Base-by-base conservation (phyloP, 1,284 basidiomycete genomes). In the Sporisorium iseilematis-ciliati region DNA sequence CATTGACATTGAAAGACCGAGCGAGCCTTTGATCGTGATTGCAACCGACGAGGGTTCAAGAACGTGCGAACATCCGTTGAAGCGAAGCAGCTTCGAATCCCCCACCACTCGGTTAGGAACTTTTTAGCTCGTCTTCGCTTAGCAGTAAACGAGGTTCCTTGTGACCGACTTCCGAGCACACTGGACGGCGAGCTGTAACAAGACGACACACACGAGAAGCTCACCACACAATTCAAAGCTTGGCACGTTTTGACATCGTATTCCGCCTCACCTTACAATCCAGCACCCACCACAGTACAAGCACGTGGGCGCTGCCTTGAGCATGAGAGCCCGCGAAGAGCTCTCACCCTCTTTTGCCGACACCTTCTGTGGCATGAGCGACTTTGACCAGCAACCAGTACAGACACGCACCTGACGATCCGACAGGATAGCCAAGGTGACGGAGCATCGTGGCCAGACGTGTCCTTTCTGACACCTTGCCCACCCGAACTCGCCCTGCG, bases 391-490 rank as follows among this genome's bases (percentile, higher is more conserved):
- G 18, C 74, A 76, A 0, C 43, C 64, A 1, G 48, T 59, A 57
- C 74, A 76, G 7, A 61, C 63, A 10, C 69, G 61, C n/a, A 65
- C 65, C n/a, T 60, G 20, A 21, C 56, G 60, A 41, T 63, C 65
- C 25, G 65, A 65, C 21, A 76, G 65, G 10, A 69, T 63, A 16
- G 58, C 65, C 16, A 76, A 49, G 20, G 51, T 72, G 23, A 76
- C 59, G 53, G 65, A 67, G 53, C 74, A 76, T n/a, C 68, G 69
- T 57, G 65, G 74, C 74, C 74, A 76, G 2, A 76, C 53, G 29
- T 76, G 74, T 2, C 69, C 65, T 6, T 31, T 65, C 10, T 60
- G 51, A 42, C 74, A 76, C 23, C 50, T 57, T 26, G 69, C 59
- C 68, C 65, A 72, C 3, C 64, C 67, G 31, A 75, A 62, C 29